These are phyloP conservation scores for Senecio squalidus DNA, from an alignment of 140 eudicot genomes.

Conservation along the genomic window DNA sequence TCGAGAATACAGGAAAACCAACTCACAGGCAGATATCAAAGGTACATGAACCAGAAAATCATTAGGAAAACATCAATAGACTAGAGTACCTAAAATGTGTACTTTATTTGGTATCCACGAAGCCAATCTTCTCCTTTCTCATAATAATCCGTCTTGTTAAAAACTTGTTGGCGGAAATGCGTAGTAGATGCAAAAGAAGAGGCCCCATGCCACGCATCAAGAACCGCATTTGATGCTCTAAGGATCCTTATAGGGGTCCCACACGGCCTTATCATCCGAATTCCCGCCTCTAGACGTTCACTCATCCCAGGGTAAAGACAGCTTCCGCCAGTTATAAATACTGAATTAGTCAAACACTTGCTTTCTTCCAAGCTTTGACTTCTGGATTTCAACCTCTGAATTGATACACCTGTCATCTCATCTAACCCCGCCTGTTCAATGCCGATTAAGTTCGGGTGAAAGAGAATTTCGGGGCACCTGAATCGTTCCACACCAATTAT, in stretches of 20 bases:
- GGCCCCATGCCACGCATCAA: slow-evolving; percentile 99
- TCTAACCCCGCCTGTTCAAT: slow-evolving; percentile 90
- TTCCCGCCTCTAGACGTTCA: slow-evolving; percentile 80
- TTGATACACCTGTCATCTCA: slow-evolving; percentile 80
- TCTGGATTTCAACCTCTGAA: slow-evolving; percentile 42
- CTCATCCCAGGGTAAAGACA: slow-evolving; percentile 81
- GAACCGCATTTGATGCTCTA: slow-evolving; percentile 59
- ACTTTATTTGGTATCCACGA: slow-evolving; percentile 59
- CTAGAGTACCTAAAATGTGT: slow-evolving; percentile 31
- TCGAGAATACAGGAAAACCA: background rate
- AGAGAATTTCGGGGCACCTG: slow-evolving; percentile 90
- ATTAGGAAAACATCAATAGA: background rate
- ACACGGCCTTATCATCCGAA: slow-evolving; percentile 85
- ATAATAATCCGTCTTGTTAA: slow-evolving; percentile 65
- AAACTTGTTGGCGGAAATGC: slow-evolving; percentile 61
- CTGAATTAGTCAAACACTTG: slow-evolving; percentile 47
- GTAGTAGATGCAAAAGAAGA: slow-evolving; percentile 60
- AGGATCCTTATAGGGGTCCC: slow-evolving; percentile 64
- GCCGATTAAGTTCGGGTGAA: slow-evolving; percentile 75
- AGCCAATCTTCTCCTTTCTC: slow-evolving; percentile 98
- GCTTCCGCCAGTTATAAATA: slow-evolving; percentile 85
- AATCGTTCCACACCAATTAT: slow-evolving; percentile 87
- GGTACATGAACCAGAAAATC: background rate
- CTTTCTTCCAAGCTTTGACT: slow-evolving; percentile 43
- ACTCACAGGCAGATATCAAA: background rate